Base-by-base conservation (phyloP, 306 rosid genomes). In the Delonix regia region DNA sequence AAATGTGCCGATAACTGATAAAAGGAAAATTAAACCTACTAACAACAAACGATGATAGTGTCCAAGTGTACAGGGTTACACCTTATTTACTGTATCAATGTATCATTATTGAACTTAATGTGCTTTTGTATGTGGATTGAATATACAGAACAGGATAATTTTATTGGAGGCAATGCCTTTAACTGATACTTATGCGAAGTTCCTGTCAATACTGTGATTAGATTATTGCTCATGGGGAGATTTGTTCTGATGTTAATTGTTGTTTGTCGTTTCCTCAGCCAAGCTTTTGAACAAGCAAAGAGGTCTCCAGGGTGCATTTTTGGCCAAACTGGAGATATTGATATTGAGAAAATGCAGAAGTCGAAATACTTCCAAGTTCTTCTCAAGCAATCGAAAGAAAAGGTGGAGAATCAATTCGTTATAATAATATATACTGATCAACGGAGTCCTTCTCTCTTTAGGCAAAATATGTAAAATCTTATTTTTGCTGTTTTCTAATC, bases 241-340 rank as follows among this genome's bases (percentile, higher is more conserved):
- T 53, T 15, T 55, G 52, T 42, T 25, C 64, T 74, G 18, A 61
- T 71, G 42, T 51, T 83, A 28, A 67, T 70, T 53, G 19, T 42
- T 69, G 18, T 70, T 70, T 71, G 1, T 15, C 11, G 4, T 79
- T 51, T 28, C 61, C 64, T 39, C 90, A 95, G 99, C 16, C 87
- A 76, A 85, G 97, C 93, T 65, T 95, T 95, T 77, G 97, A 91
- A 83, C 94, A 85, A 81, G 98, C 90, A 75, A 91, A 88, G 82
- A 89, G 74, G 71, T 78, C 89, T 62, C 86, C 90, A 39, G 94
- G 92, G 44, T 27, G 76, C 19, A 66, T 89, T 74, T 93, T 95
- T 83, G 75, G 87, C 77, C 51, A 77, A 55, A 49, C 82, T 11
- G 92, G 91, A 65, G 94, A 91, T 67, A 61, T 89, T 74, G 98